These are phyloP conservation scores for Fusarium phyllophilum DNA, from an alignment of 2,329 filamentous ascomycete species.

Conservation along the genomic window DNA sequence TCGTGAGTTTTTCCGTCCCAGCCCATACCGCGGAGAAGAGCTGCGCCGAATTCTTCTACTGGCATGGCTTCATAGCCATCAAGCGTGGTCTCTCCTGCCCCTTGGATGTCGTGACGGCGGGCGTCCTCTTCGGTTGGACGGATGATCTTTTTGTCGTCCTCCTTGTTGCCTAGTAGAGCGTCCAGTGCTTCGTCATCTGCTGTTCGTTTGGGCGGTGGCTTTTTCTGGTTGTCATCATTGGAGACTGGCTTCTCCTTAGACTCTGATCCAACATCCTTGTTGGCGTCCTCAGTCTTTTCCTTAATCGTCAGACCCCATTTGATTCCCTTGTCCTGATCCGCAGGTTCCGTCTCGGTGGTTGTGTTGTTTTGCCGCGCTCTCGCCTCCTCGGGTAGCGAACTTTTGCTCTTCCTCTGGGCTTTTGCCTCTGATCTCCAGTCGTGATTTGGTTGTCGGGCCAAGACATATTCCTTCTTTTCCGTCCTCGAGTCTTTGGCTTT, in stretches of 20 bases:
- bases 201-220: constrained; percentile 26
- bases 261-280: constrained; percentile 38
- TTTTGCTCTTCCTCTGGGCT: constrained; percentile 60
- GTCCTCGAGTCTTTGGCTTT: constrained; percentile 44
- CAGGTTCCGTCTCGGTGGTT: constrained; percentile 48
- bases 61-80: constrained; percentile 90
- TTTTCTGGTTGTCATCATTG: constrained; percentile 5
- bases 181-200: constrained; percentile 69
- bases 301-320: constrained; percentile 64
- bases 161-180: constrained; percentile 69
- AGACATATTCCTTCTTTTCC: constrained; percentile 61
- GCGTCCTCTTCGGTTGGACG: constrained; percentile 70
- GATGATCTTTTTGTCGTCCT: constrained; percentile 63
- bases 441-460: constrained; percentile 66
- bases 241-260: constrained; percentile 3
- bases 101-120: constrained; percentile 74
- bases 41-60: constrained; percentile 93
- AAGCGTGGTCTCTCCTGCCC: constrained; percentile 78
- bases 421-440: constrained; percentile 70
- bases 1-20: constrained; percentile 79
- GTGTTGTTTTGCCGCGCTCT: constrained; percentile 54
- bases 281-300: constrained; percentile 65
- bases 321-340: constrained; percentile 63
- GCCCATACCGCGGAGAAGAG: constrained; percentile 91
- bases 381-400: constrained; percentile 67